These are phyloP conservation scores for Glycine latifolia DNA, from an alignment of 306 rosid genomes.

Conservation along the genomic window DNA sequence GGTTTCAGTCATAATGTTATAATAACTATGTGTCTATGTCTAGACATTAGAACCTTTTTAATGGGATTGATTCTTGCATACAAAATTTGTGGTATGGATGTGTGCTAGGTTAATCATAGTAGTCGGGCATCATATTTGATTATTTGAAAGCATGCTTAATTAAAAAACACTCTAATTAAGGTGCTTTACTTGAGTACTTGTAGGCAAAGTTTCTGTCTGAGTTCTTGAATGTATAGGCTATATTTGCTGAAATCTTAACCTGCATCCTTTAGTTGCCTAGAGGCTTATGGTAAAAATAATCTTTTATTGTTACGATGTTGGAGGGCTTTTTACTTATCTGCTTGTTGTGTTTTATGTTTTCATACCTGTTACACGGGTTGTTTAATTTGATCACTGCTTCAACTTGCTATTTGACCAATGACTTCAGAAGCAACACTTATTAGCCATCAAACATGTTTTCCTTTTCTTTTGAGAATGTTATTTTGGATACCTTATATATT, in stretches of 20 bases:
- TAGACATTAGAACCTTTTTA: neutral
- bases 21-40: neutral
- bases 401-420: slow-evolving; percentile 2
- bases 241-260: too few species aligned
- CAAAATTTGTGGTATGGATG: neutral
- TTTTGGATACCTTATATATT: neutral
- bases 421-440: slow-evolving; percentile 14
- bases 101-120: slow-evolving; percentile 15
- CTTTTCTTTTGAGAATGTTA: neutral
- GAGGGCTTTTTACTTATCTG: slow-evolving; percentile 6
- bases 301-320: neutral
- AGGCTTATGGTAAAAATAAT: slow-evolving; percentile 6
- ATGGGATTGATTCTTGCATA: neutral
- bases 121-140: neutral
- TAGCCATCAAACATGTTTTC: slow-evolving; percentile 8
- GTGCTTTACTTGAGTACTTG: neutral
- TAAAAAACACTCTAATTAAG: neutral
- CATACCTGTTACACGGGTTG: neutral
- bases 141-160: neutral
- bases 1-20: neutral
- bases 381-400: slow-evolving; percentile 3
- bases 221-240: neutral
- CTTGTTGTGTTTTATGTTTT: slow-evolving; percentile 6
- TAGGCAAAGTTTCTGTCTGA: neutral
- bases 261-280: neutral